Evolutionary conservation across 352 stramenopile species (phyloP).

Genomic region (Saprolegnia parasitica): DNA sequence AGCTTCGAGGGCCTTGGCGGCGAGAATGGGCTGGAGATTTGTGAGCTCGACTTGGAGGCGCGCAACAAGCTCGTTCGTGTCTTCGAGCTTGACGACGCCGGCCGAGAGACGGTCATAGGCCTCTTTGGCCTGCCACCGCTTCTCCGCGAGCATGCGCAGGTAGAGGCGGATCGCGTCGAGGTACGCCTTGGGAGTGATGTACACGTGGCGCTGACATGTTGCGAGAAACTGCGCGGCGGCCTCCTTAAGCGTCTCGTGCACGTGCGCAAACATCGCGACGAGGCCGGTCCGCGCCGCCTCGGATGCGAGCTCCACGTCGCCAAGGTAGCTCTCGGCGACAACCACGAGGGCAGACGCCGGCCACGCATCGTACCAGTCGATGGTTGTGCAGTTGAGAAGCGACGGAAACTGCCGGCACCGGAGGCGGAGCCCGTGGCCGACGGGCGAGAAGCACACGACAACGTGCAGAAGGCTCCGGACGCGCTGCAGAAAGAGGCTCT

Average conservation of each 20-base stretch:
- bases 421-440: constrained; percentile 70
- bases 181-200: constrained; percentile 82
- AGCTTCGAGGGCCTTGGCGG: constrained; percentile 55
- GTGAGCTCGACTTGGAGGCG: constrained; percentile 75
- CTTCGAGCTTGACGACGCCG: constrained; percentile 66
- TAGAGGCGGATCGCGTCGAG: constrained; percentile 88
- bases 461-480: constrained; percentile 85
- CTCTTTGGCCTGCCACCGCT: constrained; percentile 37
- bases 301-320: constrained; percentile 29
- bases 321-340: constrained; percentile 62
- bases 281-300: constrained; percentile 29
- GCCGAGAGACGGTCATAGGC: constrained; percentile 55
- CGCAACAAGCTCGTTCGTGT: constrained; percentile 59
- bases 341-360: constrained; percentile 79
- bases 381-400: constrained; percentile 91
- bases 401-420: constrained; percentile 89
- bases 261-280: constrained; percentile 46
- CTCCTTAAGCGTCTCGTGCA: constrained; percentile 40
- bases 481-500: constrained; percentile 74
- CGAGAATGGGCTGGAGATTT: constrained; percentile 68
- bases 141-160: constrained; percentile 60
- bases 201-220: constrained; percentile 40
- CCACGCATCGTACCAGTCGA: constrained; percentile 93
- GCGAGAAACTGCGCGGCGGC: constrained; percentile 37
- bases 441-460: constrained; percentile 87